Conservation (phyloP, 1,284 basidiomycete species). For the Gastroboletus turbinatus region DNA sequence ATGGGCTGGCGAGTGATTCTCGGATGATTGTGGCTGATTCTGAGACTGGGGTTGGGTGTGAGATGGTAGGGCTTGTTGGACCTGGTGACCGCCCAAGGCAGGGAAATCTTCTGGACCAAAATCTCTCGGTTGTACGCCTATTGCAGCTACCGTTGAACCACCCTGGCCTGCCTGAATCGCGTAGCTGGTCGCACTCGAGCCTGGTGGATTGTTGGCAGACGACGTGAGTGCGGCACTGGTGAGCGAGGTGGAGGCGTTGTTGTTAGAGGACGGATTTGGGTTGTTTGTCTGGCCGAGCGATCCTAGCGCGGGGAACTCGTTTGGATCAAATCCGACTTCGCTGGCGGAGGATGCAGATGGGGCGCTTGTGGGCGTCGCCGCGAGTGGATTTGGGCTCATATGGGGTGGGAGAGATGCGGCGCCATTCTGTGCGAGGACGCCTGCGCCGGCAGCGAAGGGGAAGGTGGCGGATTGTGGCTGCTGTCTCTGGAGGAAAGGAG, state of each 20-base stretch:
- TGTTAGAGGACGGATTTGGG: conserved; percentile 33
- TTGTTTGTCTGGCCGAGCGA: conserved; percentile 47
- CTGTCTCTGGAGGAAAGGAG: conserved; percentile 60
- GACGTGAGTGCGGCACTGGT: conserved; percentile 22
- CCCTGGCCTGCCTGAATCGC: conserved; percentile 74
- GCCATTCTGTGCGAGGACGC: conserved; percentile 56
- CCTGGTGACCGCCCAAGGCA: conserved; percentile 65
- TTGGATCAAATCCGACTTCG: conserved; percentile 79
- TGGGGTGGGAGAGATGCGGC: conserved; percentile 52
- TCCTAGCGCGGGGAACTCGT: conserved; percentile 82
- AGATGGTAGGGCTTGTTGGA: conserved; percentile 27
- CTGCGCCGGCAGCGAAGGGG: conserved; percentile 46
- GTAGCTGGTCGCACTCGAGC: conserved; percentile 55
- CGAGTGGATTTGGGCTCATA: conserved; percentile 48
- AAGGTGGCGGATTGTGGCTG: conserved; percentile 52
- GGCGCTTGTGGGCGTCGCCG: conserved; percentile 42
- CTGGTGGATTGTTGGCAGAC: conserved; percentile 36
- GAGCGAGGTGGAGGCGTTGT: conserved; percentile 34
- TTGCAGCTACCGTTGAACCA: conserved; percentile 40
- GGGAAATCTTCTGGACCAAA: conserved; percentile 83
- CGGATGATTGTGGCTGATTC: conserved; percentile 35
- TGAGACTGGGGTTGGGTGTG: conserved; percentile 36
- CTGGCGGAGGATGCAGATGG: conserved; percentile 63
- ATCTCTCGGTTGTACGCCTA: conserved; percentile 54
- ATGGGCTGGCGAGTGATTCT: conserved; percentile 45